Conservation (phyloP, 2,329 filamentous ascomycete species). For the Pseudogymnoascus sp. region DNA sequence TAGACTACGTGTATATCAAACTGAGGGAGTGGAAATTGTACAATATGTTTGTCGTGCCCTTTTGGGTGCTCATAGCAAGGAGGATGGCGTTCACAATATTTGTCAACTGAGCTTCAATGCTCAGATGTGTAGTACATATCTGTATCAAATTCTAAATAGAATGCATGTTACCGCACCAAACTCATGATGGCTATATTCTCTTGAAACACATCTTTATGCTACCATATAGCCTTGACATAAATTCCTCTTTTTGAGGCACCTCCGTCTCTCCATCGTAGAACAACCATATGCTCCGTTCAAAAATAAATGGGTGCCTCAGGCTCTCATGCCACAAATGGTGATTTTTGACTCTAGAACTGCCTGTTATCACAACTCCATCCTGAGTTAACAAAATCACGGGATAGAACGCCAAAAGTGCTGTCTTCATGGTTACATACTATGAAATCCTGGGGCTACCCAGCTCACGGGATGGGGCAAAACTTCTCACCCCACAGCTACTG, state of each 20-base stretch:
- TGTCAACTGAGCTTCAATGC: slow-evolving; percentile 4
- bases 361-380: neutral
- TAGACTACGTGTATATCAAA: slow-evolving; percentile 11
- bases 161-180: neutral
- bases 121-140: neutral
- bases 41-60: neutral
- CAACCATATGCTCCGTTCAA: neutral
- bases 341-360: neutral
- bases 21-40: slow-evolving; percentile 3
- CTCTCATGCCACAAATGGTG: neutral
- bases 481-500: slow-evolving; percentile 40
- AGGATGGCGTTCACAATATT: slow-evolving; percentile 8
- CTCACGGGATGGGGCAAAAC: slow-evolving; percentile 36
- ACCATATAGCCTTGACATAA: neutral
- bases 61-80: slow-evolving; percentile 7
- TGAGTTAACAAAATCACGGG: neutral
- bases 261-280: neutral
- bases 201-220: neutral
- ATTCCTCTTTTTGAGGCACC: neutral
- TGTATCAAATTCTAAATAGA: slow-evolving; percentile 7
- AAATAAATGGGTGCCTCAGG: slow-evolving; percentile 6
- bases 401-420: neutral
- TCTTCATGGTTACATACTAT: slow-evolving; percentile 43
- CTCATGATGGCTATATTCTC: neutral
- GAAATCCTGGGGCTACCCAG: slow-evolving; percentile 49